Percentiles rank a stretch among this genome's conserved stretches.
Evolutionary conservation across 441 rosid species (phyloP).

Genomic region (Adansonia grandidieri): DNA sequence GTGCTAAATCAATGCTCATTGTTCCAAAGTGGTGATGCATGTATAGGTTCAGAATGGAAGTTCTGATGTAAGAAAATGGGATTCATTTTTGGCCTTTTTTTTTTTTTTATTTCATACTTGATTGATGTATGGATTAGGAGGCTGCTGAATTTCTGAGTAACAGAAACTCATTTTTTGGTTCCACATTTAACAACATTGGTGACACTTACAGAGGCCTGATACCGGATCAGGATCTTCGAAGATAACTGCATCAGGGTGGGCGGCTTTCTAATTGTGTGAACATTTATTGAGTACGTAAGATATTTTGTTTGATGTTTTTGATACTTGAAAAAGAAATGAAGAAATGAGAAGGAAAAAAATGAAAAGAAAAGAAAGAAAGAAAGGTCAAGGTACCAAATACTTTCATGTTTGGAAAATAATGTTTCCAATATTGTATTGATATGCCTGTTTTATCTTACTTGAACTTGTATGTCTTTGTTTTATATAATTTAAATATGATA

Average conservation of each 20-base stretch:
- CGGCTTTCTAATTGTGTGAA: constrained; percentile 65
- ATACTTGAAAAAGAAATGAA: constrained; percentile 28
- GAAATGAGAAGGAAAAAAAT: constrained; percentile 26
- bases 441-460: constrained; percentile 24
- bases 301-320: constrained; percentile 33
- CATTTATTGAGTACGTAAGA: constrained; percentile 28
- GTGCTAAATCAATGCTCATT: neutral
- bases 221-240: constrained; percentile 55
- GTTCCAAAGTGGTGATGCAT: neutral
- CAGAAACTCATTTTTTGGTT: neutral
- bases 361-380: constrained; percentile 29
- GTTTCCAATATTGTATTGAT: constrained; percentile 27
- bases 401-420: constrained; percentile 39
- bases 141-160: neutral
- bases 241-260: constrained; percentile 90
- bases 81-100: neutral
- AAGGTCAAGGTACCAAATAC: constrained; percentile 30
- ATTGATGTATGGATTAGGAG: neutral
- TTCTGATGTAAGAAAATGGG: constrained; percentile 1
- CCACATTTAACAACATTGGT: neutral
- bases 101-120: neutral
- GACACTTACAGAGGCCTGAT: constrained; percentile 72
- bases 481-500: constrained; percentile 5
- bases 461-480: constrained; percentile 21
- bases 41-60: neutral